These are phyloP conservation scores for Pleurotus tuoliensis DNA, from an alignment of 768 basidiomycete genomes.

Conservation along the genomic window DNA sequence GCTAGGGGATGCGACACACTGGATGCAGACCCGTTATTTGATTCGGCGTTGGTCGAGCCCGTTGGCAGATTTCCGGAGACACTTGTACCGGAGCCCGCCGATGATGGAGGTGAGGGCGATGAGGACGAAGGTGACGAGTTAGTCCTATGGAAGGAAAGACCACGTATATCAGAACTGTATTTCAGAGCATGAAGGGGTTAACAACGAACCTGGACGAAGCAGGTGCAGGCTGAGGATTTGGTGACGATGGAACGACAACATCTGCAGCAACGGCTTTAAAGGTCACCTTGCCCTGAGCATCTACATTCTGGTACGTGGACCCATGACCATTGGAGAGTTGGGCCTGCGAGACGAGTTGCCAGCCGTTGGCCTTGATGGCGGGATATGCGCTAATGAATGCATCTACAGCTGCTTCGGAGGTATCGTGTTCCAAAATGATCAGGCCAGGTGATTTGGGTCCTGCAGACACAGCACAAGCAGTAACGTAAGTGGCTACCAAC, in stretches of 20 bases:
- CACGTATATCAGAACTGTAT: not conserved
- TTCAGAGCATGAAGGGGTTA: not conserved
- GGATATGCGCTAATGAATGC: conserved; percentile 69
- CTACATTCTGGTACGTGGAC: conserved; percentile 45
- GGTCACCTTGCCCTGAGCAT: not conserved
- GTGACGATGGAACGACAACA: no score
- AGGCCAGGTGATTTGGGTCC: conserved; percentile 77
- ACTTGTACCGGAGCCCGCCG: no score
- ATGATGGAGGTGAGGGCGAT: no score
- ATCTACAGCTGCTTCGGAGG: conserved; percentile 50
- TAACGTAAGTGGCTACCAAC: not conserved
- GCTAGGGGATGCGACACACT: not conserved
- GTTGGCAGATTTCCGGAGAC: no score
- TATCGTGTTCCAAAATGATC: conserved; percentile 83
- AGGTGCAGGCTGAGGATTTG: not conserved
- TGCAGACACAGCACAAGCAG: conserved; percentile 6
- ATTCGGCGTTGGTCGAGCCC: not conserved
- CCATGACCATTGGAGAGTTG: conserved; percentile 27
- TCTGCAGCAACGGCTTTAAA: no score
- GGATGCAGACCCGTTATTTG: not conserved
- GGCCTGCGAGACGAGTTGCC: conserved; percentile 62
- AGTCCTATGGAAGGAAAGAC: no score
- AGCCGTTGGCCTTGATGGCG: conserved; percentile 60
- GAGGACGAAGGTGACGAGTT: not conserved
- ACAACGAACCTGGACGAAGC: not conserved